These are phyloP conservation scores for Agapanthus africanus DNA, from an alignment of 106 monocot species.

Conservation along the genomic window DNA sequence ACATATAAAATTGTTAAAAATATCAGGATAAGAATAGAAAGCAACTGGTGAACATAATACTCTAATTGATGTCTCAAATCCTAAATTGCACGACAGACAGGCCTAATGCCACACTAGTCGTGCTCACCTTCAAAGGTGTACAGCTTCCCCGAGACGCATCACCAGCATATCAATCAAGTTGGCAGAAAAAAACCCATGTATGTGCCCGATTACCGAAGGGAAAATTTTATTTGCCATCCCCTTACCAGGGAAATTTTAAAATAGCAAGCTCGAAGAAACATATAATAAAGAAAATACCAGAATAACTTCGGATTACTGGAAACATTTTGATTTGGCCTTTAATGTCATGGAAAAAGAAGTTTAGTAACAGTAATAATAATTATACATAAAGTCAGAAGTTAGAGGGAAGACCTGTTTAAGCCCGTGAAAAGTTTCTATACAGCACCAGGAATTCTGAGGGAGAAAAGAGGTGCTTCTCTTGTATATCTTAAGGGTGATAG, in stretches of 20 bases:
- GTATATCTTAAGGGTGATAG: conserved; percentile 4
- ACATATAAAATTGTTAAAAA: conserved; percentile 9
- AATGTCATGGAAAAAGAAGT: conserved; percentile 23
- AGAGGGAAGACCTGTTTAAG: conserved; percentile 28
- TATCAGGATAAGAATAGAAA: conserved; percentile 10
- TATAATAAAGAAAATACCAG: conserved; percentile 35
- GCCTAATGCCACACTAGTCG: conserved; percentile 90
- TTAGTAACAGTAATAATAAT: conserved; percentile 30
- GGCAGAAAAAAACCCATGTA: conserved; percentile 48
- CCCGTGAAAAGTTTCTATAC: conserved; percentile 13
- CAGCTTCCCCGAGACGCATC: conserved; percentile 64
- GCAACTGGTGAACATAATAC: background rate
- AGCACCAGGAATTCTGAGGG: conserved; percentile 14
- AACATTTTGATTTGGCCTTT: conserved; percentile 29
- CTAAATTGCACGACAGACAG: conserved; percentile 95
- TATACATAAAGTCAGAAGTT: conserved; percentile 16
- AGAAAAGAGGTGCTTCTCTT: conserved; percentile 10
- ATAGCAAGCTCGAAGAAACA: conserved; percentile 18
- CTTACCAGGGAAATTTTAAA: conserved; percentile 90
- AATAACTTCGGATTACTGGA: conserved; percentile 32
- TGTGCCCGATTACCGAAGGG: conserved; percentile 38
- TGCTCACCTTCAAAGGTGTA: conserved; percentile 97
- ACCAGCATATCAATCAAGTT: conserved; percentile 68
- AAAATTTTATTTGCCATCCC: conserved; percentile 41
- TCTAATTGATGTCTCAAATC: conserved; percentile 25